Evolutionary conservation across 2,329 filamentous ascomycete genomes (phyloP), one percentile per base, ranked within the genome.

Genomic region (Xylaria sp.): DNA sequence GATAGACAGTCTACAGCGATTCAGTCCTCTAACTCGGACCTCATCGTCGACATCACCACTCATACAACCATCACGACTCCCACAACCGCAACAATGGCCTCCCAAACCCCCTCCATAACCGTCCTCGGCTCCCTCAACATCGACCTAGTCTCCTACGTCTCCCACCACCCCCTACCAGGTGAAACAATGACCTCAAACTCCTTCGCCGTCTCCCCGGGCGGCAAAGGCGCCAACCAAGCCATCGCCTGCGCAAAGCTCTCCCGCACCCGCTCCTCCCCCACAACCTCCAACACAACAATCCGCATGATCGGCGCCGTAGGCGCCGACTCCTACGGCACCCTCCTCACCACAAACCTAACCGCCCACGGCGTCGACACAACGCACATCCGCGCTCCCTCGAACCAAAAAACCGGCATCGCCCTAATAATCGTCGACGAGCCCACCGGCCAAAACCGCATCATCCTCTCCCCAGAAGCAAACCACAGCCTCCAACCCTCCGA

Each of bases 151-250:
- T 92, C 91, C 47, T 87, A 91, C 69, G 94, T 94, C 39, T 80
- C 90, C 4, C 90, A 93, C 64, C 85, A 96, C 64, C 93, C 94
- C 1, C 78, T 82, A 1, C 87, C 89, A 0, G 94, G 93, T 66
- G 93, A 99, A 76, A 97, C 93, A 2, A 81, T 97, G 55, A 92
- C 90, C 2, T 84, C 91, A 52, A 86, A 79, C 65, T 86, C 85
- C 18, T 96, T 96, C 76, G 82, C 82, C 70, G 91, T 88, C 42
- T 92, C 89, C 49, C 87, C 89, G 35, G 94, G 93, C 68, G 93
- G 94, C 59, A 99, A 99, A 77, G 93, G 93, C 65, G 92, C 92
- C 62, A 97, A 97, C 78, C 93, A 97, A 78, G 92, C 92, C 61
- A 90, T 96, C 58, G 91, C 92, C 23, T 92, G 89, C 76, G 90